These are phyloP conservation scores for Penicillium lagena DNA, from an alignment of 495 filamentous ascomycete genomes.

Conservation along the genomic window DNA sequence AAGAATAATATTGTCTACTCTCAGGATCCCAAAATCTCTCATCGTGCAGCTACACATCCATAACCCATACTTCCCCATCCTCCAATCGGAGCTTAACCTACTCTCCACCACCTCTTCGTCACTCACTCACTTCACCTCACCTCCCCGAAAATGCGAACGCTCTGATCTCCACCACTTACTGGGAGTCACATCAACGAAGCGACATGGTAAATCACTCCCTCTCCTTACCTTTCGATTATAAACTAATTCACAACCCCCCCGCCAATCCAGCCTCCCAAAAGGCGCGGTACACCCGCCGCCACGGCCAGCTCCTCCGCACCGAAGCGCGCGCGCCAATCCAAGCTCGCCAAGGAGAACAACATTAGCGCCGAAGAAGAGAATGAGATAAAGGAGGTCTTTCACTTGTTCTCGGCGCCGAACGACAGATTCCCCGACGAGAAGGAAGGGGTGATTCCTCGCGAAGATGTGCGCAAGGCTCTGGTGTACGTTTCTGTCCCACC, in stretches of 20 bases:
- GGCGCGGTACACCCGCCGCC: slow-evolving; percentile 26
- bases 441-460: slow-evolving; percentile 65
- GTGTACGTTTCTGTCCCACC: slow-evolving; percentile 50
- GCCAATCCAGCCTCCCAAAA: slow-evolving; percentile 32
- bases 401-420: slow-evolving; percentile 57
- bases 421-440: slow-evolving; percentile 61
- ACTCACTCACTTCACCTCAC: too few species aligned
- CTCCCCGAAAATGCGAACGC: too few species aligned
- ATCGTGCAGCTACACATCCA: too few species aligned
- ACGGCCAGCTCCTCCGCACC: slow-evolving; percentile 21
- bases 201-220: too few species aligned
- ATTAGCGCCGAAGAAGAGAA: slow-evolving; percentile 76
- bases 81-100: too few species aligned
- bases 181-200: too few species aligned
- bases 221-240: neutral
- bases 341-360: slow-evolving; percentile 82
- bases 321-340: slow-evolving; percentile 58
- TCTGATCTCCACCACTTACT: too few species aligned
- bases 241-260: neutral
- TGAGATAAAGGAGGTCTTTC: slow-evolving; percentile 86
- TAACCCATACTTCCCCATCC: too few species aligned
- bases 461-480: slow-evolving; percentile 75
- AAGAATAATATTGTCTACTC: too few species aligned
- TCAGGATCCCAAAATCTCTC: too few species aligned
- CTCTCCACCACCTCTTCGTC: too few species aligned